Evolutionary conservation across 805 yeast genomes (phyloP), one percentile per base, ranked within the genome.

Genomic region (Spathaspora hagerdaliae): DNA sequence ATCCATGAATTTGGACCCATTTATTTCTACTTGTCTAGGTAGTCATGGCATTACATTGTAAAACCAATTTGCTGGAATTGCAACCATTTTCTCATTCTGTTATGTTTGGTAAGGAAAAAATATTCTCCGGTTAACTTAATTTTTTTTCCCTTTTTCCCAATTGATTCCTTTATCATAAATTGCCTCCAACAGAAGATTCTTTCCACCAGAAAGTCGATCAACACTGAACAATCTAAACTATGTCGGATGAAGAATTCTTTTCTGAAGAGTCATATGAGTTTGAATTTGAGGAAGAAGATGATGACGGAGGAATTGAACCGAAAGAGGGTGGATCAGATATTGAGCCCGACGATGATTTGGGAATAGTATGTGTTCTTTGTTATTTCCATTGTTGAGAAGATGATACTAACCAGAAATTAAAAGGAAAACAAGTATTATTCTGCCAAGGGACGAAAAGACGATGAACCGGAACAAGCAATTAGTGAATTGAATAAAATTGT

Each of bases 191-290:
- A 29, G 9, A 29, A 29, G 6, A 29, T 11, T 29, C 12, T 29
- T 15, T 27, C 36, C 9, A 35, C 6, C 9, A 35, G 37, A 10
- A 14, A 35, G 19, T 2, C 38, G 38, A n/a, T 10, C 3, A 35
- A 5, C 10, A 15, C 41, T 14, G 31, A 14, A 38, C n/a, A 10
- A 9, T 10, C 36, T n/a, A 38, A 19, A 26, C 38, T 19, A 47
- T 27, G 38, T 66, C 67, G 70, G 65, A 71, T 10, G 69, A 68
- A 42, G 65, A 61, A 24, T 69, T 63, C 24, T 67, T 51, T 50
- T 52, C 57, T 41, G 67, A 69, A 42, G 74, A 69, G 47, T 67
- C 72, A 24, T 69, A 67, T 44, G 74, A 69, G 43, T 68, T 68
- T 42, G 74, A 69, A 45, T 68, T 69, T 39, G 72, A 67, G 38